Conservation (phyloP, 257 asterid genomes). For the Eustoma russellianum region DNA sequence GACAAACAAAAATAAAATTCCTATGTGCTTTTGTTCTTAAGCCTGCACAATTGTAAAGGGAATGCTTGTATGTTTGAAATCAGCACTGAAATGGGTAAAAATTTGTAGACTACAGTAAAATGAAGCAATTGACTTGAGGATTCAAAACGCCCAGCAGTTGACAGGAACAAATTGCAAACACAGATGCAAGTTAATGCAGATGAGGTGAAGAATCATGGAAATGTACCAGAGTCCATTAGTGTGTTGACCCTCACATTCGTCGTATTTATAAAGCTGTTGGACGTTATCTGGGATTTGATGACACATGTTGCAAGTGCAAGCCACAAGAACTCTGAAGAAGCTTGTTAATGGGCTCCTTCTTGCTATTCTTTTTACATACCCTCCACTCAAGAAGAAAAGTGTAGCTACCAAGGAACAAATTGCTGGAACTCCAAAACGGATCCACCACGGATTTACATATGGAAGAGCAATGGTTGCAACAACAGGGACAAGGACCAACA, state of each 20-base stretch:
- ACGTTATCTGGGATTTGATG: neutral
- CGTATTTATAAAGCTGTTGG: neutral
- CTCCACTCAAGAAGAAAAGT: neutral
- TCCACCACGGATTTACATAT: conserved; percentile 1
- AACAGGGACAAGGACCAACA: conserved; percentile 1
- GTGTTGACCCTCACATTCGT: neutral
- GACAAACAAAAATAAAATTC: too few species aligned
- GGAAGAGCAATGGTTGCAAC: conserved; percentile 1
- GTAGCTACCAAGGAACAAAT: neutral
- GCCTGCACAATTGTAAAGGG: too few species aligned
- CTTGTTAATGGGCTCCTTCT: neutral
- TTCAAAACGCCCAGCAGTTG: too few species aligned
- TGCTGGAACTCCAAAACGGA: conserved; percentile 5
- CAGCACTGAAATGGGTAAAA: neutral
- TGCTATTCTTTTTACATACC: neutral
- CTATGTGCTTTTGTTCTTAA: too few species aligned
- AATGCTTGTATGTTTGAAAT: too few species aligned
- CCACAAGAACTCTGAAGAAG: conserved; percentile 1
- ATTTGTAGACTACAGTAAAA: neutral
- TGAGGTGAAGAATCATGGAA: too few species aligned
- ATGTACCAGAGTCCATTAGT: neutral
- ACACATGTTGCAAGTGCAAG: neutral
- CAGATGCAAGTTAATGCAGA: too few species aligned
- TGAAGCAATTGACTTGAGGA: neutral
- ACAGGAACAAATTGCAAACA: too few species aligned